A percentile compares a stretch with the other conserved stretches of the same genome.
Evolutionary conservation across 2,329 filamentous ascomycete genomes (phyloP).

Genomic region (Cordyceps farinosa): DNA sequence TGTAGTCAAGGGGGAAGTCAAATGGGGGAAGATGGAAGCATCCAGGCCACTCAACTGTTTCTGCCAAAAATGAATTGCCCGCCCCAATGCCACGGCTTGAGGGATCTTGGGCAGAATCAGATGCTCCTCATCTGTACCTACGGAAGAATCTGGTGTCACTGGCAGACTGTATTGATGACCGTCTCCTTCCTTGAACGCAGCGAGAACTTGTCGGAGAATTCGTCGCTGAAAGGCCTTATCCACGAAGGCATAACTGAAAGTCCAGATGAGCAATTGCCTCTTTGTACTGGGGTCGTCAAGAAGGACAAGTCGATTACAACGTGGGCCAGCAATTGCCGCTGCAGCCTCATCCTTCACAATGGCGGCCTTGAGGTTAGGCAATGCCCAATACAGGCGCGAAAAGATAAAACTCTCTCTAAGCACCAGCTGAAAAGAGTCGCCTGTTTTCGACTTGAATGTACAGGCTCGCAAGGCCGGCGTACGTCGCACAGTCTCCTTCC

Average conservation of each 20-base stretch:
- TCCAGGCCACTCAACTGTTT: background rate
- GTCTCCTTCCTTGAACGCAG: background rate
- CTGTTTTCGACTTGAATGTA: background rate
- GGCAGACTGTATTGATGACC: background rate
- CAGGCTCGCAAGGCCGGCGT: background rate
- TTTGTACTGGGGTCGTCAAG: background rate
- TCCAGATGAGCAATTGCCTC: background rate
- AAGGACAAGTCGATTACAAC: background rate
- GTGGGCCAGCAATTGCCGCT: background rate
- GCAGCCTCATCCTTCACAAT: background rate
- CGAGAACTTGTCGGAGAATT: background rate
- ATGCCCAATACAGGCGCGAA: background rate
- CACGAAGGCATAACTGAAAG: background rate
- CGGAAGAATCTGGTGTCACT: background rate
- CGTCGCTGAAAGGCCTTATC: background rate
- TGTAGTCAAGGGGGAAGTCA: too few species aligned
- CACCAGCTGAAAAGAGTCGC: background rate
- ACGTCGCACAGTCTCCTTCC: background rate
- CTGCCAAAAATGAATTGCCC: background rate
- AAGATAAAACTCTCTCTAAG: background rate
- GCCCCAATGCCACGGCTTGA: background rate
- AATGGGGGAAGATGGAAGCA: background rate
- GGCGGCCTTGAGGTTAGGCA: too few species aligned
- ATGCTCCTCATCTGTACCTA: background rate
- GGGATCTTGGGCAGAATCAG: background rate